Percentiles rank a stretch among this genome's conserved stretches.
These are phyloP conservation scores for Rhytidiadelphus loreus DNA, from an alignment of 225 moss, liverwort and hornwort genomes.

Conservation along the genomic window DNA sequence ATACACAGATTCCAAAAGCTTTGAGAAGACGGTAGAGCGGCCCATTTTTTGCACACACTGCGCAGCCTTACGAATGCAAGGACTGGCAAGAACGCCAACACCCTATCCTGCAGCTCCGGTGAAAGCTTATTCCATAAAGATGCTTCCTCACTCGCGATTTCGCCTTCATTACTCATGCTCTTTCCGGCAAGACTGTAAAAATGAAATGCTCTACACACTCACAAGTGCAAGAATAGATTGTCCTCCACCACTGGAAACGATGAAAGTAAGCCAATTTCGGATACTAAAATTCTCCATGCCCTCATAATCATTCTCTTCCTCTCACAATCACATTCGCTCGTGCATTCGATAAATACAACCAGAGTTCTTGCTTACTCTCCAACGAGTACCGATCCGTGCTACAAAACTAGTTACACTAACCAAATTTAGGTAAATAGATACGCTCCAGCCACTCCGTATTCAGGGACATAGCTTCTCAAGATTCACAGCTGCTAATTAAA, in stretches of 20 bases:
- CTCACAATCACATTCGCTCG: not conserved
- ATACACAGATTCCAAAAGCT: slow-evolving; percentile 29
- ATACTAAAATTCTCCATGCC: not conserved
- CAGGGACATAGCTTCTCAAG: not conserved
- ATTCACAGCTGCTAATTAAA: not conserved
- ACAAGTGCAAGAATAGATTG: not conserved
- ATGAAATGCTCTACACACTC: not conserved
- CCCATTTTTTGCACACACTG: slow-evolving; percentile 54
- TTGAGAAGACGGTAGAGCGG: slow-evolving; percentile 18
- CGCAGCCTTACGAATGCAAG: slow-evolving; percentile 25
- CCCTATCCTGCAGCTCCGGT: slow-evolving; percentile 40
- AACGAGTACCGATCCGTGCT: not conserved
- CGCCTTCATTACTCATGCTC: slow-evolving; percentile 12
- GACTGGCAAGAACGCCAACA: slow-evolving; percentile 35
- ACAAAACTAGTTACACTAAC: not conserved
- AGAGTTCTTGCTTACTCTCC: not conserved
- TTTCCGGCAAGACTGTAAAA: not conserved
- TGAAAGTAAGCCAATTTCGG: not conserved
- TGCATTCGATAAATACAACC: not conserved
- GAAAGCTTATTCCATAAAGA: slow-evolving; percentile 37
- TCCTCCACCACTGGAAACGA: not conserved
- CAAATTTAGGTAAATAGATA: not conserved
- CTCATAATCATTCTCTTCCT: not conserved
- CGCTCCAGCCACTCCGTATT: not conserved
- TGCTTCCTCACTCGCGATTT: not conserved